Base-by-base conservation (phyloP, 257 asterid species). In the Solanum etuberosum region DNA sequence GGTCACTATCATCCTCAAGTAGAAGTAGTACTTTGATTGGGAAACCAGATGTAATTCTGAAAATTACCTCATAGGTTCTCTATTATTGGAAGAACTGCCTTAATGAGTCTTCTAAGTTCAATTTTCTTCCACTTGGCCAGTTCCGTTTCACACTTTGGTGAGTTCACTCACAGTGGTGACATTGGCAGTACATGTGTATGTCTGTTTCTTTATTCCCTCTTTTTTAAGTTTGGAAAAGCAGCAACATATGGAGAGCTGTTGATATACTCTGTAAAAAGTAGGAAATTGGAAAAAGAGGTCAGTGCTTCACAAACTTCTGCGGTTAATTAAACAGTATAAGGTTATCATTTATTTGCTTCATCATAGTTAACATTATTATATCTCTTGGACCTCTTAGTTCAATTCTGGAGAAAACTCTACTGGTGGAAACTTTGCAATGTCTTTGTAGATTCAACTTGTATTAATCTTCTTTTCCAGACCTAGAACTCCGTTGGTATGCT, bases 251-350 rank as follows among this genome's bases (percentile, higher is more conserved):
- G 65, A 57, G 65, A 20, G 65, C 27, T 57, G 27, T 57, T 57
- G 65, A 57, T 57, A 20, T 2, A 57, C 65, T 57, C 65, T 57
- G 65, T 57, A 57, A 57, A 57, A 57, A 20, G 86, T 92, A 91
- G 92, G 91, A 92, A 90, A 81, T 91, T 25, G 94, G 92, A 71
- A 95, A 95, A 95, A 86, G 94, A 91, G 93, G 48, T 73, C 29
- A 3, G 18, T 73, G 48, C 81, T 73, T 73, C 9, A 10, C 81
- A 2, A 71, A 32, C 8, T 32, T 71, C 27, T 35, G 81, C 43
- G 7, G 81, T 35, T 35, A 73, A 35, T 35, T 73, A 35, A 73
- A 73, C 48, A 5, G 31, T 35, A 73, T 73, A 73, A 35, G 51
- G 81, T 10, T 35, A 73, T 21, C 48, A 73, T 73, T 35, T 73